Evolutionary conservation across 352 stramenopile genomes (phyloP).

Genomic region (Phytophthora litchii): DNA sequence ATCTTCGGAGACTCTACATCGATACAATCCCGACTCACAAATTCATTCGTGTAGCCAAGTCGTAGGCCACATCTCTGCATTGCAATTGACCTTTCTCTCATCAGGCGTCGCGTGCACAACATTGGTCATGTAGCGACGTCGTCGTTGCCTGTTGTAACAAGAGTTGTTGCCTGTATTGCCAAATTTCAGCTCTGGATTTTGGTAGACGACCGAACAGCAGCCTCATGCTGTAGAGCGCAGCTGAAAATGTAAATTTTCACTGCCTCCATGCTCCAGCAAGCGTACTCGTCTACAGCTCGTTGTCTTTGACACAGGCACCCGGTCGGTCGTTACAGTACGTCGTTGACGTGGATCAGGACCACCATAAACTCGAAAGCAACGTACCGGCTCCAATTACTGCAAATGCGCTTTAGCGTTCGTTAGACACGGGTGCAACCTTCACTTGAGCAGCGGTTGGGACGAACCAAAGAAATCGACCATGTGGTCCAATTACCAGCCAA

Average conservation of each 20-base stretch:
- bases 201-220: constrained; percentile 14
- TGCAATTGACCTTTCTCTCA: constrained; percentile 17
- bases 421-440: constrained; percentile 22
- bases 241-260: constrained; percentile 14
- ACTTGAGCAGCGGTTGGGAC: constrained; percentile 5
- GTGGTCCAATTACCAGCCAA: constrained; percentile 1
- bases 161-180: background rate
- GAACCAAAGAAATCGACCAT: constrained; percentile 9
- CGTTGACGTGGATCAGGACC: background rate
- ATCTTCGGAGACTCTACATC: background rate
- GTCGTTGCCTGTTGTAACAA: constrained; percentile 15
- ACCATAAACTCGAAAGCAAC: constrained; percentile 1
- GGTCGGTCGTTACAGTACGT: constrained; percentile 5
- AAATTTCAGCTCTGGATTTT: constrained; percentile 24
- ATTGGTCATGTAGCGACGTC: constrained; percentile 6
- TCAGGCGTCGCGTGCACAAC: constrained; percentile 1
- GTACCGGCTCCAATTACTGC: constrained; percentile 1
- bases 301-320: constrained; percentile 6
- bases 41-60: constrained; percentile 33
- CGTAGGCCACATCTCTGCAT: constrained; percentile 7
- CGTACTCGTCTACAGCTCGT: constrained; percentile 5
- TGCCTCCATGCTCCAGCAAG: background rate
- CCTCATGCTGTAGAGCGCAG: background rate
- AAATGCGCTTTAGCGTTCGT: constrained; percentile 13
- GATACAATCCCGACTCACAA: constrained; percentile 4